Base-by-base conservation (phyloP, 805 yeast species). In the Ogataea trehalophila region DNA sequence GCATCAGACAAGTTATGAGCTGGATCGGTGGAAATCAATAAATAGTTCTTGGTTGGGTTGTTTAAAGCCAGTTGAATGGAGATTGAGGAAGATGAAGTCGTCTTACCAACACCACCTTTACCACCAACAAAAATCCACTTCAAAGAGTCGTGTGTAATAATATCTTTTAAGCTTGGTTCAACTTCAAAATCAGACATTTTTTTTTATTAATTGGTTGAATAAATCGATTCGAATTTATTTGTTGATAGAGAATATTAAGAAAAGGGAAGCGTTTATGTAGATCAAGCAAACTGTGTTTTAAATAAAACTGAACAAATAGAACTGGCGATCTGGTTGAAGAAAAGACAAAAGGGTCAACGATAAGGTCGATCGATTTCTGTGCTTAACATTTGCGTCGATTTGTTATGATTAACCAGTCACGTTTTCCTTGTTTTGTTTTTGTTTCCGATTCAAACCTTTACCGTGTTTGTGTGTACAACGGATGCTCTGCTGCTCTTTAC, bases 71-170 rank as follows among this genome's bases (percentile, higher is more conserved):
- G 78, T 70, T 94, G 98, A 53, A 91, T 85, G 20, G 99, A 95
- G 57, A 94, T 77, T 22, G 97, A 90, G 41, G 96, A 91, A 1
- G 98, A 92, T 4, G 97, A 87, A 23, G 99, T 94, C 53, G 99
- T 94, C 67, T 94, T 94, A 61, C 99, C 99, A 29, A 94, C 99
- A 70, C 99, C 99, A 67, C 99, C 99, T 74, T 94, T 94, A 58
- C 99, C 99, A 56, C 99, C 99, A 39, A 92, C 98, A 62, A 94
- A 94, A 53, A 94, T 85, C 99, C 99, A 94, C 63, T 87, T 87
- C 62, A 94, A 78, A 13, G 85, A 68, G 26, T 85, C 87, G 51
- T 78, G 82, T 29, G 69, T 55, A 45, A 86, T 72, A 45, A 87
- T 70, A 16, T 87, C 82, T 57, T 80, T 79, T 54, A 87, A 74